A percentile compares a stretch with the other conserved stretches of the same genome.
Conservation (phyloP, 495 filamentous ascomycete species). For the Ramalina peruviana region DNA sequence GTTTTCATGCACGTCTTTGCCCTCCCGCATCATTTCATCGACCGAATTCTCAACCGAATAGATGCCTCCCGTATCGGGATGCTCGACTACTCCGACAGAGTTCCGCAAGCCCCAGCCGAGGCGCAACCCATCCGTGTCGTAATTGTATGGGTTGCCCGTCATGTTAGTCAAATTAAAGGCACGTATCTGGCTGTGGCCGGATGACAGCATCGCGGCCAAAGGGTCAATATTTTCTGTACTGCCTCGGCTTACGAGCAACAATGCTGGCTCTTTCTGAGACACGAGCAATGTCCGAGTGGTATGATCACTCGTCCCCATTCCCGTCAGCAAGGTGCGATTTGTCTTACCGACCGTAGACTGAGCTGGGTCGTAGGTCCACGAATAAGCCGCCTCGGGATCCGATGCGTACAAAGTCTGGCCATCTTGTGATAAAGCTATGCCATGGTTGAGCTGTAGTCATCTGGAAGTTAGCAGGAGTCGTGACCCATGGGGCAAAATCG, state of each 20-base stretch:
- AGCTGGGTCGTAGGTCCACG: constrained; percentile 45
- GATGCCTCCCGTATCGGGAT: constrained; percentile 38
- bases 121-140: constrained; percentile 34
- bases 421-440: constrained; percentile 47
- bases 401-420: constrained; percentile 54
- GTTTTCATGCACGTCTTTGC: constrained; percentile 47
- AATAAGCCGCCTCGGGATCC: constrained; percentile 36
- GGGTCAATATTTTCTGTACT: constrained; percentile 46
- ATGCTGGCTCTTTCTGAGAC: constrained; percentile 32
- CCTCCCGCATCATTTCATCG: constrained; percentile 44
- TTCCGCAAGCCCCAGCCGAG: constrained; percentile 64
- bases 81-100: constrained; percentile 50
- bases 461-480: constrained; percentile 5
- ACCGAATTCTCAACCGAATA: constrained; percentile 63
- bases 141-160: constrained; percentile 25
- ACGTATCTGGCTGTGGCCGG: constrained; percentile 49
- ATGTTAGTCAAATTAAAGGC: constrained; percentile 45
- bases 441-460: constrained; percentile 44
- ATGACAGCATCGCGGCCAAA: constrained; percentile 26
- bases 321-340: constrained; percentile 34
- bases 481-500: background rate
- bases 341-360: constrained; percentile 26
- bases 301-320: constrained; percentile 47
- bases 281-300: constrained; percentile 49
- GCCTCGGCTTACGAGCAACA: constrained; percentile 50